Conservation (phyloP, 768 basidiomycete genomes). For the Xerocomus spinulosus region DNA sequence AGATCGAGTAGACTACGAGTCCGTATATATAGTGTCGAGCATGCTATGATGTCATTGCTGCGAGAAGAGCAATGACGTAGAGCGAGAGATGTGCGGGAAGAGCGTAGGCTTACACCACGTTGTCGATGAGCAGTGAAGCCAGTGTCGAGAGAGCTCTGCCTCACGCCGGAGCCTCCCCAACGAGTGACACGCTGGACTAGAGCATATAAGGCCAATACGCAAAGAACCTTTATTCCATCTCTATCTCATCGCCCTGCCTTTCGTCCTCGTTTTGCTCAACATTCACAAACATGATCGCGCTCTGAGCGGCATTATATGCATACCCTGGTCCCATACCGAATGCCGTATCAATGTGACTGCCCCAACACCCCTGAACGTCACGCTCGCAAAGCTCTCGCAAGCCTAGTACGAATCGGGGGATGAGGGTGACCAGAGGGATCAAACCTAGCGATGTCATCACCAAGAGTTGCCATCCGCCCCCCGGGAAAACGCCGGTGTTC, state of each 20-base stretch:
- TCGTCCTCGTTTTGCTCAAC: background rate
- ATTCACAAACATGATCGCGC: background rate
- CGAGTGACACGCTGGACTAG: too few species aligned
- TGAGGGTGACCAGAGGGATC: background rate
- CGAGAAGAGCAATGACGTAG: too few species aligned
- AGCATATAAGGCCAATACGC: too few species aligned
- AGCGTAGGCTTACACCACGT: too few species aligned
- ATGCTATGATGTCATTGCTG: too few species aligned
- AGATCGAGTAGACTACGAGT: too few species aligned
- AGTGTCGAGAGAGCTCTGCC: too few species aligned
- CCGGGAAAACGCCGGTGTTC: background rate
- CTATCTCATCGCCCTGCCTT: background rate
- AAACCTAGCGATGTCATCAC: background rate
- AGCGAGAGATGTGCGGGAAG: too few species aligned
- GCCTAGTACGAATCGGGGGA: background rate
- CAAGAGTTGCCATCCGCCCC: background rate
- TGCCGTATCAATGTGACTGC: background rate
- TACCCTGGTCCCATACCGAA: background rate
- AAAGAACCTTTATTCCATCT: background rate
- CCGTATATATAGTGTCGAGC: too few species aligned
- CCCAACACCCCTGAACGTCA: background rate
- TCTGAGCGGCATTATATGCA: background rate
- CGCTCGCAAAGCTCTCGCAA: background rate
- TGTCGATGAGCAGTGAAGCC: too few species aligned
- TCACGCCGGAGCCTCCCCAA: too few species aligned